Evolutionary conservation across 2,329 filamentous ascomycete species (phyloP), one percentile per base, ranked within the genome.

Genomic region (Alternaria longipes): DNA sequence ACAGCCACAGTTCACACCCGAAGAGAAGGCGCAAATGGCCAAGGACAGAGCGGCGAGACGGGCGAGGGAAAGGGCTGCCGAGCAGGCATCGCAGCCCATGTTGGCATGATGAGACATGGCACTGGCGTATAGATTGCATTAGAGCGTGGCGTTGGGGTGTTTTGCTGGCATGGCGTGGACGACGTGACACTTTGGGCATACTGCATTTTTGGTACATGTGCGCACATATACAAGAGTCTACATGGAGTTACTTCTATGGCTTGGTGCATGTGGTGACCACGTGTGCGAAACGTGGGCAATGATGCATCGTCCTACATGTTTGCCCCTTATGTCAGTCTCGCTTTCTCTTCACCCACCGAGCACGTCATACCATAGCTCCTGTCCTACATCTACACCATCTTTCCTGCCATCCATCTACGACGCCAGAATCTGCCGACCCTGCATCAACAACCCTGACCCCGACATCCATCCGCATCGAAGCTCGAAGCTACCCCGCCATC

Each of bases 51-150:
- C 76, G 14, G 61, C 72, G 49, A 66, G 74, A 59, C 72, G 77
- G 57, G 76, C 73, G 14, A 63, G 65, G 38, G 76, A 79, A 51
- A 59, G 73, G 51, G 72, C 71, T 63, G 69, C 70, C 50, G 71
- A 74, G 60, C 69, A 76, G 65, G 66, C 63, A 36, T 67, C 72
- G 56, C 72, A 80, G 62, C 76, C 78, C 32, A 76, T 80, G 72
- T 58, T 78, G 62, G 79, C 78, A 65, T 78, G 49, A 67, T 30
- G 16, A 42, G 66, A 59, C 54, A 56, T 59, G 53, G 22, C 26
- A 56, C 57, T 40, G 50, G 46, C 52, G 22, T 22, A 46, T 56
- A 63, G 51, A 63, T 49, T 69, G 70, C 73, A 74, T 74, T 72
- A 66, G 65, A 77, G 75, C 75, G 69, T 62, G 76, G 76, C 71